A percentile compares a stretch with the other conserved stretches of the same genome.
These are phyloP conservation scores for Zygosaccharomyces bailii DNA, from an alignment of 805 yeast genomes.

Conservation along the genomic window DNA sequence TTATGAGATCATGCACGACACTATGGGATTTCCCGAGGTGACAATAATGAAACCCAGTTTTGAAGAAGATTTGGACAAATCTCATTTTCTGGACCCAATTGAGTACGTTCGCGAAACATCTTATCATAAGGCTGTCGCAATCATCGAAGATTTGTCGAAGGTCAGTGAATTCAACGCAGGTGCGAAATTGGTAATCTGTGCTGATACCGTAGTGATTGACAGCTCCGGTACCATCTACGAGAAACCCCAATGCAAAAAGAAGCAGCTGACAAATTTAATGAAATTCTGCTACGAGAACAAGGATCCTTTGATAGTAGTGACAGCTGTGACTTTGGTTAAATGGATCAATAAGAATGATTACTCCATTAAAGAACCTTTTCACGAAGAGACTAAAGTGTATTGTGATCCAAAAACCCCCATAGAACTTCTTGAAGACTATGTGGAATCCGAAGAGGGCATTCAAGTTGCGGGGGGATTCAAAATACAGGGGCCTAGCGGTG, in stretches of 20 bases:
- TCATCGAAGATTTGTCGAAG: conserved; percentile 43
- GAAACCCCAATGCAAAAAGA: conserved; percentile 62
- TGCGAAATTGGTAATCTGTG: conserved; percentile 47
- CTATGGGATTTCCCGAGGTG: conserved; percentile 46
- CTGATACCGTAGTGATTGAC: conserved; percentile 73
- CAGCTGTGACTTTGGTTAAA: conserved; percentile 50
- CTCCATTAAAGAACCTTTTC: conserved; percentile 25
- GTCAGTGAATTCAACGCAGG: conserved; percentile 10
- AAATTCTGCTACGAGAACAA: conserved; percentile 43
- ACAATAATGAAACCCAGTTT: conserved; percentile 61
- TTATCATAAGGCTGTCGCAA: conserved; percentile 59
- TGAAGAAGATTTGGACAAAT: conserved; percentile 70
- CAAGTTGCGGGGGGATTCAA: conserved; percentile 92
- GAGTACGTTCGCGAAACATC: conserved; percentile 72
- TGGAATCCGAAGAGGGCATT: conserved; percentile 66
- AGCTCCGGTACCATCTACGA: conserved; percentile 63
- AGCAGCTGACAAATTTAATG: conserved; percentile 50
- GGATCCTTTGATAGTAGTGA: conserved; percentile 47
- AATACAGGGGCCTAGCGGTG: conserved; percentile 70
- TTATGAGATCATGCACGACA: conserved; percentile 58
- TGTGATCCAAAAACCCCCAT: conserved; percentile 48
- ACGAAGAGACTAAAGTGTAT: conserved; percentile 42
- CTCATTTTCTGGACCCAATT: conserved; percentile 20
- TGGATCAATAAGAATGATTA: conserved; percentile 17
- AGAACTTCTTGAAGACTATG: conserved; percentile 58